Conservation (phyloP, 1,284 basidiomycete species). For the Cryptococcus floricola region DNA sequence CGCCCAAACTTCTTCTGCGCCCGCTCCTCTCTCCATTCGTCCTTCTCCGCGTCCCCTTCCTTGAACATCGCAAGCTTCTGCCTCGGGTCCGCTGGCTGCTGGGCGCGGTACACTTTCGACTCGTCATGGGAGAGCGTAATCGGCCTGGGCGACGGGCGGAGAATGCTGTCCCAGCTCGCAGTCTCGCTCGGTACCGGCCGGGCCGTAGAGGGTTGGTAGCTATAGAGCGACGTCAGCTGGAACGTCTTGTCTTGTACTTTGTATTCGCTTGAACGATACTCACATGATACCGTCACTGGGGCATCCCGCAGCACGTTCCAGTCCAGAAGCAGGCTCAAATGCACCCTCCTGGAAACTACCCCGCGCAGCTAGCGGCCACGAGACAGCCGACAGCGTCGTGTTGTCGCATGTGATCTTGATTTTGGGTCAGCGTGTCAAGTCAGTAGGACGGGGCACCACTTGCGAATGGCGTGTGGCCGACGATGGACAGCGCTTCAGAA, state of each 20-base stretch:
- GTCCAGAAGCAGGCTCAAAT: constrained; percentile 25
- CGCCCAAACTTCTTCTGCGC: constrained; percentile 17
- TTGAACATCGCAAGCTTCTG: constrained; percentile 42
- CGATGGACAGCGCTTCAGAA: constrained; percentile 22
- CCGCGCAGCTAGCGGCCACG: constrained; percentile 37
- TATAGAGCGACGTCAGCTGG: constrained; percentile 5
- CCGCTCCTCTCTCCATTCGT: constrained; percentile 19
- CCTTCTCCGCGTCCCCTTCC: constrained; percentile 25
- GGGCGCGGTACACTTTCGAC: constrained; percentile 21
- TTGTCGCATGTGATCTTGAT: constrained; percentile 37
- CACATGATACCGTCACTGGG: constrained; percentile 44
- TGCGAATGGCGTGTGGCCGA: constrained; percentile 31
- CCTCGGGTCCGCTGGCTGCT: constrained; percentile 18
- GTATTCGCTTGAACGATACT: constrained; percentile 6
- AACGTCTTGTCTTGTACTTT: too few species aligned
- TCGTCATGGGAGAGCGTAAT: constrained; percentile 41
- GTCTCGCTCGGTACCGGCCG: constrained; percentile 21
- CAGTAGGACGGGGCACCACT: constrained; percentile 4
- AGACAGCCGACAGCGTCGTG: constrained; percentile 29
- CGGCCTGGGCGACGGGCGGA: constrained; percentile 41
- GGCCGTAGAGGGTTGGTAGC: constrained; percentile 36
- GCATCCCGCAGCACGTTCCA: constrained; percentile 26
- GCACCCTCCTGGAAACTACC: constrained; percentile 33
- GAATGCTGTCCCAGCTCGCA: constrained; percentile 41
- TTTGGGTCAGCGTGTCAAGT: background rate